Evolutionary conservation across 2,329 filamentous ascomycete species (phyloP).

Genomic region (Aspergillus fijiensis): DNA sequence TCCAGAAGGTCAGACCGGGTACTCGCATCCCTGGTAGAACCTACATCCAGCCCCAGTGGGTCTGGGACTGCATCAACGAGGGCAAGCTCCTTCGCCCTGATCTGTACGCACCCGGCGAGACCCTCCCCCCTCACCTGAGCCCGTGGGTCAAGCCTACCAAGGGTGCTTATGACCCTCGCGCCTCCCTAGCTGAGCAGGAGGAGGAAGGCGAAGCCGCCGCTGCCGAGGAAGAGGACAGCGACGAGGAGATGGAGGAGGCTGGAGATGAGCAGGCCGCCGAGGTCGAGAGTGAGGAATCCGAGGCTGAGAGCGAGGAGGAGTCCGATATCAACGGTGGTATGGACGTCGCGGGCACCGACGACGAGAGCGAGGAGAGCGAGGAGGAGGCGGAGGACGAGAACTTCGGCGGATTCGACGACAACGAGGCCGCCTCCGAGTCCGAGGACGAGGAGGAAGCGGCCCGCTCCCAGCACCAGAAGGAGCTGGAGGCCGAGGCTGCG

Average conservation of each 20-base stretch:
- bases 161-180: conserved; percentile 87
- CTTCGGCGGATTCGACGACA: conserved; percentile 54
- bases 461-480: conserved; percentile 73
- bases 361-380: conserved; percentile 49
- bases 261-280: conserved; percentile 21
- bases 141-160: conserved; percentile 88
- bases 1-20: conserved; percentile 55
- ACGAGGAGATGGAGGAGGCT: conserved; percentile 41
- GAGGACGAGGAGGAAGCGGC: conserved; percentile 62
- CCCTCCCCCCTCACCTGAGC: conserved; percentile 89
- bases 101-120: conserved; percentile 83
- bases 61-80: conserved; percentile 96
- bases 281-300: conserved; percentile 41
- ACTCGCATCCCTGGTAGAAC: conserved; percentile 83
- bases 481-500: conserved; percentile 87
- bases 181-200: conserved; percentile 82
- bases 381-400: conserved; percentile 48
- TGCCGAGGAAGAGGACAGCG: conserved; percentile 56
- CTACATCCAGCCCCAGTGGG: conserved; percentile 96
- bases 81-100: conserved; percentile 84
- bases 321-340: conserved; percentile 50
- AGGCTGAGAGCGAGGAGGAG: conserved; percentile 44
- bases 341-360: conserved; percentile 50
- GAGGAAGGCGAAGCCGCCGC: conserved; percentile 79
- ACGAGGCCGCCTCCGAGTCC: conserved; percentile 48